phyloP scores from a whole-genome alignment of 1,284 basidiomycete species.

The Boletus sp. region DNA sequence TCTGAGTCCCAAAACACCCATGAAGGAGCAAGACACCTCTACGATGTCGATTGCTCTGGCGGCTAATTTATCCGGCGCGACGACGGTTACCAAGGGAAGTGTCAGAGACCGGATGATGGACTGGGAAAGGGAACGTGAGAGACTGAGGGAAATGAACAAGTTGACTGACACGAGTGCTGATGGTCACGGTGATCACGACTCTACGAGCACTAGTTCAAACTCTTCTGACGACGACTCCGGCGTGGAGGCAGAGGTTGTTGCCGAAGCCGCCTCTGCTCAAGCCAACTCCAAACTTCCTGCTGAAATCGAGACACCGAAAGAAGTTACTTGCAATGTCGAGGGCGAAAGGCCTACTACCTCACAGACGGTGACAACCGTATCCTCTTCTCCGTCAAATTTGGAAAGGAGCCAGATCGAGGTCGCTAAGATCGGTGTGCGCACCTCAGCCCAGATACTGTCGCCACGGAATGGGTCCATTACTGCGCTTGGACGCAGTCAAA shows the following conservation, averaged over 20 bases:
- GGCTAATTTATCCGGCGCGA: constrained; percentile 19
- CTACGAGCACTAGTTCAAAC: constrained; percentile 18
- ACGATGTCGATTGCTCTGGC: constrained; percentile 10
- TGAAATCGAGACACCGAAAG: constrained; percentile 19
- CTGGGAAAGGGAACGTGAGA: constrained; percentile 35
- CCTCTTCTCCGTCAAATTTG: constrained; percentile 19
- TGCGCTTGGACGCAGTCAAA: constrained; percentile 13
- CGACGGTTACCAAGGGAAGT: constrained; percentile 33
- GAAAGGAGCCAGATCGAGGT: constrained; percentile 31
- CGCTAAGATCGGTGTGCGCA: constrained; percentile 27
- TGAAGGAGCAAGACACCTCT: constrained; percentile 11
- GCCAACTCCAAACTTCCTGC: constrained; percentile 3
- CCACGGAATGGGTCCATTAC: constrained; percentile 26
- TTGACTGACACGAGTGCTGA: constrained; percentile 24
- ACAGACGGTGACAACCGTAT: constrained; percentile 20
- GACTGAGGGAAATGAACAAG: constrained; percentile 32
- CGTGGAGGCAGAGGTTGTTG: constrained; percentile 33
- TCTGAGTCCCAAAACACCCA: constrained; percentile 8
- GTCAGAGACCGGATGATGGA: constrained; percentile 37
- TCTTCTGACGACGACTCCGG: constrained; percentile 27
- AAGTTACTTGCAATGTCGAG: not conserved
- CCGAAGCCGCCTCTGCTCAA: constrained; percentile 27
- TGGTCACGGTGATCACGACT: constrained; percentile 17
- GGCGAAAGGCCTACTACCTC: constrained; percentile 7
- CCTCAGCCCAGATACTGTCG: constrained; percentile 27